phyloP scores from a whole-genome alignment of 2,329 filamentous ascomycete species.

The Kalaharituber pfeilii region DNA sequence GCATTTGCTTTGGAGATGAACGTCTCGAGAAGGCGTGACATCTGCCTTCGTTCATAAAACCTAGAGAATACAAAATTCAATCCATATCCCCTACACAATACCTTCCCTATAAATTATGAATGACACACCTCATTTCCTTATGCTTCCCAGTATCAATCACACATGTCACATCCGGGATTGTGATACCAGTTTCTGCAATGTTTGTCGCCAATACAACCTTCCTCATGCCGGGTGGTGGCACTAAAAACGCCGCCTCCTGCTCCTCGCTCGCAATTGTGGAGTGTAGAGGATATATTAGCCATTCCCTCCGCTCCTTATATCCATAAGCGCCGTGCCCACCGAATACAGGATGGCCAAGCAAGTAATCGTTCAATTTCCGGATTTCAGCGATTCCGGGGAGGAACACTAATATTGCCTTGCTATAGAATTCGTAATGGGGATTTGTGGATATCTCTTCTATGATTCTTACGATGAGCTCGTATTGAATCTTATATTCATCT shows the following conservation, averaged over 20 bases:
- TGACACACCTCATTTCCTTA: constrained; percentile 64
- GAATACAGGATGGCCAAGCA: constrained; percentile 61
- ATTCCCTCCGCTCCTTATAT: constrained; percentile 32
- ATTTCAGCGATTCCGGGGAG: constrained; percentile 91
- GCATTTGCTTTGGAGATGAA: constrained; percentile 94
- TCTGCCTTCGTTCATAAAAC: constrained; percentile 84
- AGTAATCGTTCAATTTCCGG: constrained; percentile 66
- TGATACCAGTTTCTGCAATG: constrained; percentile 96
- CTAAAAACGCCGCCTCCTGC: constrained; percentile 77
- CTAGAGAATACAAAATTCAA: too few relatives aligned
- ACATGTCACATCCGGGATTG: constrained; percentile 92
- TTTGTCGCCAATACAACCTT: constrained; percentile 97
- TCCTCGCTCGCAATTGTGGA: constrained; percentile 93
- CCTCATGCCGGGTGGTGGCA: constrained; percentile 62
- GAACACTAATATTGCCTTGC: constrained; percentile 86
- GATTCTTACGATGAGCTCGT: constrained; percentile 64
- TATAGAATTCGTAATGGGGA: constrained; percentile 49
- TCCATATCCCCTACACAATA: too few relatives aligned
- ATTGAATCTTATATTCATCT: constrained; percentile 85
- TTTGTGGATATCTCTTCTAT: constrained; percentile 58
- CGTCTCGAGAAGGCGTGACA: constrained; percentile 78
- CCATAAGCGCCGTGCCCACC: constrained; percentile 27
- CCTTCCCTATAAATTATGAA: too few relatives aligned
- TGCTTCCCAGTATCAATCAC: constrained; percentile 95
- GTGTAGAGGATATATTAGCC: constrained; percentile 79